Base-by-base conservation (phyloP, 306 rosid genomes). In the Canavalia gladiata region DNA sequence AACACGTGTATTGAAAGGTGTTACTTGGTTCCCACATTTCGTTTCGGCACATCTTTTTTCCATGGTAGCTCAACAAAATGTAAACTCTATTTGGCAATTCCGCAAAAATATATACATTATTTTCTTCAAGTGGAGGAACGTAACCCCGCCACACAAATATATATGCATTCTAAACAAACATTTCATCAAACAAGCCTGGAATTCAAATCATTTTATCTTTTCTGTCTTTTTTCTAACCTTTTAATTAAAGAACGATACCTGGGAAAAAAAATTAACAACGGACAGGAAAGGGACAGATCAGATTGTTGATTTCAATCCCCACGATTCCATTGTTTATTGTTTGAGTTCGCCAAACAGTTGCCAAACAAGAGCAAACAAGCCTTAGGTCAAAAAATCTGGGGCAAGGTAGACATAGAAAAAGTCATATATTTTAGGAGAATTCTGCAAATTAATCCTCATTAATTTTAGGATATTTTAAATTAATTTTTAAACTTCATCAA, bases 291-390 rank as follows among this genome's bases (percentile, higher is more conserved):
- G 42, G 41, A 37, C 41, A 37, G 41, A 37, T 2, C 41, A 37
- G 41, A 37, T 37, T 37, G 8, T 6, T 66, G 18, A 3, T 66
- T 66, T 4, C 47, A 63, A 62, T 35, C 47, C 42, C 42, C 4
- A 46, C 49, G 25, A 46, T 28, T 4, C 52, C 34, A 64, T 65
- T 8, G 11, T 66, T 29, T 29, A 72, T 65, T 37, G 2, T 4
- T 37, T 64, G 35, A 13, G 54, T 46, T 12, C 46, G 12, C 71
- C n/a, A 58, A 50, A 57, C 51, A 3, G 37, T 30, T 39, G 52
- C 77, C 8, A 33, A 8, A 59, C 18, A 10, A 42, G 10, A 13
- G 33, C 51, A 79, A 41, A 69, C 83, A 31, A 68, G 4, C 33
- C 10, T 79, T 68, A 33, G 12, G 18, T 37, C 18, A 70, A 34